Evolutionary conservation across 1,284 basidiomycete genomes (phyloP).

Genomic region (Wallemia mellicola): DNA sequence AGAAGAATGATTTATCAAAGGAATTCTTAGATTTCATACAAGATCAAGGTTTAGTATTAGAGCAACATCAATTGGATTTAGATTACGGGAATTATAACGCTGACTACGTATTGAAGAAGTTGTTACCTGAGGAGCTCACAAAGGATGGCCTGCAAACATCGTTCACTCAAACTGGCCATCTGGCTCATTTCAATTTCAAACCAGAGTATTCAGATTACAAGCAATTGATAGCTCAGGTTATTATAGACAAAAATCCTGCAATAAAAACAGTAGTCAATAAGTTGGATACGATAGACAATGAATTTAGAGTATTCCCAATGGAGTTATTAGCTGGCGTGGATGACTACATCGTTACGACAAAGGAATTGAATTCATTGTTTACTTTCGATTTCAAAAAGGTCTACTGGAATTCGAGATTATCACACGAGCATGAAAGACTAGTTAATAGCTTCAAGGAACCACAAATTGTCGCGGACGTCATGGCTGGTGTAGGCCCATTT

Average conservation of each 20-base stretch:
- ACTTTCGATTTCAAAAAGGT: conserved; percentile 83
- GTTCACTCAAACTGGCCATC: conserved; percentile 69
- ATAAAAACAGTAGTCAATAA: conserved; percentile 89
- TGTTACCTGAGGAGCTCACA: conserved; percentile 39
- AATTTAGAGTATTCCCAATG: conserved; percentile 90
- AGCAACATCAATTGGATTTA: not conserved
- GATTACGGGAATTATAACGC: not conserved
- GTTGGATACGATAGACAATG: conserved; percentile 50
- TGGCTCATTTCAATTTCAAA: conserved; percentile 71
- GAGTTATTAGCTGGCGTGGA: conserved; percentile 75
- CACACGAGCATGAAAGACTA: conserved; percentile 66
- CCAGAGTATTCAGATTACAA: conserved; percentile 77
- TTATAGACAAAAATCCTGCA: conserved; percentile 57
- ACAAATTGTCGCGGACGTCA: conserved; percentile 62
- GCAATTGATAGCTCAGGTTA: conserved; percentile 61
- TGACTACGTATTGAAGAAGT: conserved; percentile 54
- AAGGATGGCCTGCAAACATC: conserved; percentile 49
- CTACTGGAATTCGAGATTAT: conserved; percentile 91
- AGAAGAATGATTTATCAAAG: not conserved
- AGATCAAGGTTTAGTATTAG: not conserved
- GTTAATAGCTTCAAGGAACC: conserved; percentile 32
- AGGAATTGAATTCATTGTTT: conserved; percentile 56
- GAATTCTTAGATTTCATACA: not conserved
- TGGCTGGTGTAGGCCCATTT: conserved; percentile 94
- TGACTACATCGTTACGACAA: conserved; percentile 52